phyloP scores from a whole-genome alignment of 768 basidiomycete genomes.

The Punctularia strigosozonata region DNA sequence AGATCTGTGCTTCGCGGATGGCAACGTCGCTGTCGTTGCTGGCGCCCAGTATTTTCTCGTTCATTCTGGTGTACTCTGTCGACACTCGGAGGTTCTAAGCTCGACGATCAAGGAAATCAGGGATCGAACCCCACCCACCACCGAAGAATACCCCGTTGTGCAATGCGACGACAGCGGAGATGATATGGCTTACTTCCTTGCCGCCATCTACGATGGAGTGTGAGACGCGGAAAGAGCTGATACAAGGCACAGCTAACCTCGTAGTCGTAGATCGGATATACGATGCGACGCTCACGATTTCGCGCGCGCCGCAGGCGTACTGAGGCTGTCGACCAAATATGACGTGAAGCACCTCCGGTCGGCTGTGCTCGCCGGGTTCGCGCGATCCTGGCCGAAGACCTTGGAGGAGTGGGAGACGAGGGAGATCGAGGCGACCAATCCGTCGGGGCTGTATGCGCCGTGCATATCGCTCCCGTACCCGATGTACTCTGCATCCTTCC shows the following conservation, averaged over 20 bases:
- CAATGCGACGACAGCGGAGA: constrained; percentile 40
- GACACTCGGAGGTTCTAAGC: constrained; percentile 45
- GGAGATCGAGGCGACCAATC: constrained; percentile 43
- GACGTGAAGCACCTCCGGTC: constrained; percentile 43
- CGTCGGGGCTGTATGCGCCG: constrained; percentile 43
- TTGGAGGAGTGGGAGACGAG: constrained; percentile 56
- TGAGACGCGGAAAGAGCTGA: constrained; percentile 21
- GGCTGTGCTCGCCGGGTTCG: constrained; percentile 42
- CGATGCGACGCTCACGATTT: constrained; percentile 41
- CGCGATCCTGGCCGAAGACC: constrained; percentile 46
- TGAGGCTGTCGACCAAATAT: constrained; percentile 57
- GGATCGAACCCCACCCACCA: constrained; percentile 9
- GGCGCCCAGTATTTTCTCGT: constrained; percentile 53
- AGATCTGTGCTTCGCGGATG: constrained; percentile 54
- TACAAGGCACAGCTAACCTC: background rate
- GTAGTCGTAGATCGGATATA: constrained; percentile 27
- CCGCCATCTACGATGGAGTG: constrained; percentile 64
- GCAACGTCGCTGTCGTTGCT: constrained; percentile 54
- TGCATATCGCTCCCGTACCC: constrained; percentile 49
- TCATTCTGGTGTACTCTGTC: constrained; percentile 51
- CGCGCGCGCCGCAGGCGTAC: constrained; percentile 37
- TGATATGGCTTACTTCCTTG: constrained; percentile 47
- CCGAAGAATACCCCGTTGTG: constrained; percentile 51
- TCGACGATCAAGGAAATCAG: constrained; percentile 23
- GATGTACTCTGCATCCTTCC: constrained; percentile 28